A percentile compares a stretch with the other conserved stretches of the same genome.
phyloP scores from a whole-genome alignment of 169 alveolate genomes.

The Eimeria nieschulzi region DNA sequence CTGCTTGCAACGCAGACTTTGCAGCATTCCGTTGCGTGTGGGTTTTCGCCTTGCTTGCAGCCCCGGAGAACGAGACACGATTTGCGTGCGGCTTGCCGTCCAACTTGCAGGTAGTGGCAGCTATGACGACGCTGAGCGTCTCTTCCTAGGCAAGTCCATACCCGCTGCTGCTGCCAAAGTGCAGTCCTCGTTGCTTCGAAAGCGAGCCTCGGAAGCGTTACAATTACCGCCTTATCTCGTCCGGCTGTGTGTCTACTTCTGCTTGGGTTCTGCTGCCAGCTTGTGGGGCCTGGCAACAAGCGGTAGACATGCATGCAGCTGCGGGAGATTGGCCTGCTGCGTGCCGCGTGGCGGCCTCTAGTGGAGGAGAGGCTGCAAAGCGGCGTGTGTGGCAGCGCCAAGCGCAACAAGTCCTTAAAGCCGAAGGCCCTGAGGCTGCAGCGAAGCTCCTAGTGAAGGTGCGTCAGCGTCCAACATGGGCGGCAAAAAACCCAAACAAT shows the following conservation, averaged over 20 bases:
- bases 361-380: constrained; percentile 20
- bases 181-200: background rate
- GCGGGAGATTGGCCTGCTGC: constrained; percentile 19
- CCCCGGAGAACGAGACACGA: background rate
- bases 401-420: background rate
- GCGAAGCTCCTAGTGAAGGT: constrained; percentile 5
- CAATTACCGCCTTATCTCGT: no score
- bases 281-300: constrained; percentile 42
- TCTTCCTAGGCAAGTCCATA: background rate
- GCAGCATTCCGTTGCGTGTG: background rate
- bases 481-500: background rate
- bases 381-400: constrained; percentile 7
- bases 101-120: background rate
- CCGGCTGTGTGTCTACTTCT: background rate
- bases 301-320: constrained; percentile 27
- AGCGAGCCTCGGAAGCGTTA: no score
- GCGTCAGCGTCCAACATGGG: background rate
- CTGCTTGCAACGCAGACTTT: background rate
- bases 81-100: constrained; percentile 2
- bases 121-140: constrained; percentile 26
- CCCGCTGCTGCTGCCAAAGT: background rate
- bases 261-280: constrained; percentile 8
- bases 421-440: constrained; percentile 7
- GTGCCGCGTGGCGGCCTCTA: constrained; percentile 9
- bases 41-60: background rate